These are phyloP conservation scores for Xylariaceae sp. DNA, from an alignment of 2,329 filamentous ascomycete genomes.

Conservation along the genomic window DNA sequence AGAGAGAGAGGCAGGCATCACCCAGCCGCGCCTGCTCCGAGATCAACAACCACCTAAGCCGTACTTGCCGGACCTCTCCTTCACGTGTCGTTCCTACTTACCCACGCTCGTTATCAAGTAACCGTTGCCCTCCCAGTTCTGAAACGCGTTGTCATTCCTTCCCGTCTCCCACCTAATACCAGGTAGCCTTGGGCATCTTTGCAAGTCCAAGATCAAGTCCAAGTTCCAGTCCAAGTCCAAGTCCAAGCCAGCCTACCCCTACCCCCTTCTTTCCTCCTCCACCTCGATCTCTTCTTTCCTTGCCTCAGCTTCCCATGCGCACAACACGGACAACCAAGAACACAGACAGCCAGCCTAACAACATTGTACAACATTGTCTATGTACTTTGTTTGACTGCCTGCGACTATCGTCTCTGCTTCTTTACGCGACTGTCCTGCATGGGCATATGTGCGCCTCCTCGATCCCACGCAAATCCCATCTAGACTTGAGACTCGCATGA, in stretches of 20 bases:
- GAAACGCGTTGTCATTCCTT: background rate
- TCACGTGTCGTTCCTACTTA: constrained; percentile 10
- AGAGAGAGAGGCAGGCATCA: too few species aligned
- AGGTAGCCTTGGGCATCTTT: constrained; percentile 10
- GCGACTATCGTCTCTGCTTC: background rate
- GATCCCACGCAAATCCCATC: constrained; percentile 5
- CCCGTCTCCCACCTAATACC: background rate
- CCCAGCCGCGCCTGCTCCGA: too few species aligned
- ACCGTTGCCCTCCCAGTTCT: background rate
- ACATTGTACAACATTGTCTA: background rate
- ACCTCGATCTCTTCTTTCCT: background rate
- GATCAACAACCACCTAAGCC: too few species aligned
- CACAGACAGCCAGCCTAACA: background rate
- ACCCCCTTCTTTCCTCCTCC: background rate
- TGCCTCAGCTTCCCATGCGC: background rate
- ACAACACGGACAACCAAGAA: background rate
- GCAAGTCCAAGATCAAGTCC: background rate
- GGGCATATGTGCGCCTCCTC: constrained; percentile 15
- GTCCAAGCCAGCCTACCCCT: constrained; percentile 1
- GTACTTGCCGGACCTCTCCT: constrained; percentile 4
- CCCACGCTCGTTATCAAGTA: background rate
- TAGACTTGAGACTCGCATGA: constrained; percentile 11
- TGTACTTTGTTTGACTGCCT: constrained; percentile 1
- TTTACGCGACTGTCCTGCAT: background rate
- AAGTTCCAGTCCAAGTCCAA: background rate